Evolutionary conservation across 352 stramenopile genomes (phyloP), one percentile per base, ranked within the genome.

Genomic region (Thraustotheca clavata): DNA sequence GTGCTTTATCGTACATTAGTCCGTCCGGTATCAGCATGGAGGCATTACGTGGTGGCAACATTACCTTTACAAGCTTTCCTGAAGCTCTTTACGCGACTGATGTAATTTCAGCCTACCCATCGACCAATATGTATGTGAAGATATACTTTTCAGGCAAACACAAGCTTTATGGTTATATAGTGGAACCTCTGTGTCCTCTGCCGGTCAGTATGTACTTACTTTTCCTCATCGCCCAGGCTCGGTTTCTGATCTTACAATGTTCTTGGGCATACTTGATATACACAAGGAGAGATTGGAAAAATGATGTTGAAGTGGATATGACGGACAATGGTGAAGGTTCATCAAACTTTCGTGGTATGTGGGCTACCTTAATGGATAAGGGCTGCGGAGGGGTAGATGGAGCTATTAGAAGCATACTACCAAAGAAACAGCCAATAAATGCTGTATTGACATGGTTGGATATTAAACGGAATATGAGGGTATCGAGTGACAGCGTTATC

Each of bases 81-180:
- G 22, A 49, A 9, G 50, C 50, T 4, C 11, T 49, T 34, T 60
- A 60, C 50, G 50, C 50, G 12, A 60, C 50, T 8, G 20, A 60
- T 20, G 20, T 50, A 60, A 38, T 60, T 60, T 20, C 50, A 50
- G 48, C 50, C 50, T 4, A n/a, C 50, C 5, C 27, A 60, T 26
- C 50, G 50, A 6, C 20, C 29, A 22, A 39, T 49, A 12, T 8
- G 27, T 34, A 60, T 9, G 18, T n/a, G 18, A 60, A 60, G 7
- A 34, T 24, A 34, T 60, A 60, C 50, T 60, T 47, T 40, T 70
- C 61, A 1, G 55, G 52, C 0, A 65, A 63, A 36, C 47, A 73
- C 24, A 70, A 73, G 55, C 39, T 68, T 1, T 65, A 68, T 35
- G 57, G 55, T 67, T 73, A 50, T 68, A 70, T 48, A 65, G 69